These are phyloP conservation scores for Wallacemonas sp. DNA, from an alignment of 208 protist genomes.

Conservation along the genomic window DNA sequence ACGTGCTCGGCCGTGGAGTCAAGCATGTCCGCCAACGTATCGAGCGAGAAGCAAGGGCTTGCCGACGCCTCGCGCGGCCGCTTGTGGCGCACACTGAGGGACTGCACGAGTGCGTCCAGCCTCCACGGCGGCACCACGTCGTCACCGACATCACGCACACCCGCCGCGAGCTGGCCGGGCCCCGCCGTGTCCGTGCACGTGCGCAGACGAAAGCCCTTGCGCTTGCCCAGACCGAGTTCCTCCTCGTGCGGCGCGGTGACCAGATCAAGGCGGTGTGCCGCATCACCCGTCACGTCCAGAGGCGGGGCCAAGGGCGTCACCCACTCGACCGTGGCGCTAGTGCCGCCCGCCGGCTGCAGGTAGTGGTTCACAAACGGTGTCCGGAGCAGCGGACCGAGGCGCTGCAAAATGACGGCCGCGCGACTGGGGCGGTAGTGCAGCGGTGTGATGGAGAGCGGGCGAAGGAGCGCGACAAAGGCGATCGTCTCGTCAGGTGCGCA, in stretches of 20 bases:
- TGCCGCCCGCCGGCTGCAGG: constrained; percentile 6
- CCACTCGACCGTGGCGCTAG: neutral
- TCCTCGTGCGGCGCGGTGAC: neutral
- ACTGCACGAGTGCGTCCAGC: neutral
- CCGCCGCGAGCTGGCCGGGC: too few species aligned
- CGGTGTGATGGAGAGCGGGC: constrained; percentile 60
- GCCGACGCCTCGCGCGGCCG: neutral
- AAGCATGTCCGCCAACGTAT: constrained; percentile 3
- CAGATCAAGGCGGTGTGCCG: neutral
- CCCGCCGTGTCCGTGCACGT: neutral
- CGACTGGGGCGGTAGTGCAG: constrained; percentile 64
- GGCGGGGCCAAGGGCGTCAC: constrained; percentile 5
- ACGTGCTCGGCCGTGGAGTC: neutral
- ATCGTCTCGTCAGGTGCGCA: constrained; percentile 71
- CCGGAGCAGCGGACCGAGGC: constrained; percentile 59
- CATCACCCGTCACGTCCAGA: neutral
- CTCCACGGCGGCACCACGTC: neutral
- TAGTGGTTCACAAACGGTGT: constrained; percentile 43
- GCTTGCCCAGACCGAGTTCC: neutral
- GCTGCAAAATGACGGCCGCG: constrained; percentile 42
- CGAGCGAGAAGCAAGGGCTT: neutral
- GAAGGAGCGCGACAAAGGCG: constrained; percentile 63
- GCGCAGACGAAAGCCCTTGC: constrained; percentile 12
- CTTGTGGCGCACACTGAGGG: neutral
- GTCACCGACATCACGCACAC: neutral